Percentiles rank a stretch among this genome's conserved stretches.
Evolutionary conservation across 78 protist species (phyloP).

Genomic region (slime mould (Dictyostelium discoideum)): dicty_2.7 NC_007089.4:6214001-6214500

Average conservation of each 20-base stretch:
- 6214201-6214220: constrained; percentile 69
- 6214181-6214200: constrained; percentile 63
- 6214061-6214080: background rate
- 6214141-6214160: constrained; percentile 32
- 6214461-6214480: background rate
- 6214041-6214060: background rate
- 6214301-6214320: background rate
- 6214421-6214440: constrained; percentile 14
- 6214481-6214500: background rate
- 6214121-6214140: background rate
- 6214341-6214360: constrained; percentile 9
- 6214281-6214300: constrained; percentile 4
- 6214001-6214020: background rate
- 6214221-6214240: constrained; percentile 35
- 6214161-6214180: constrained; percentile 30
- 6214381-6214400: constrained; percentile 49
- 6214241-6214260: constrained; percentile 41
- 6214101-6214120: constrained; percentile 38
- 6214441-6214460: background rate
- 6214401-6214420: constrained; percentile 50
- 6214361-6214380: constrained; percentile 46
- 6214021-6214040: background rate
- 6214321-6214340: background rate
- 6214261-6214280: background rate
- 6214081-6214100: constrained; percentile 72